phyloP scores from a whole-genome alignment of 2,329 filamentous ascomycete genomes.

The Hirsutella minnesotensis region DNA sequence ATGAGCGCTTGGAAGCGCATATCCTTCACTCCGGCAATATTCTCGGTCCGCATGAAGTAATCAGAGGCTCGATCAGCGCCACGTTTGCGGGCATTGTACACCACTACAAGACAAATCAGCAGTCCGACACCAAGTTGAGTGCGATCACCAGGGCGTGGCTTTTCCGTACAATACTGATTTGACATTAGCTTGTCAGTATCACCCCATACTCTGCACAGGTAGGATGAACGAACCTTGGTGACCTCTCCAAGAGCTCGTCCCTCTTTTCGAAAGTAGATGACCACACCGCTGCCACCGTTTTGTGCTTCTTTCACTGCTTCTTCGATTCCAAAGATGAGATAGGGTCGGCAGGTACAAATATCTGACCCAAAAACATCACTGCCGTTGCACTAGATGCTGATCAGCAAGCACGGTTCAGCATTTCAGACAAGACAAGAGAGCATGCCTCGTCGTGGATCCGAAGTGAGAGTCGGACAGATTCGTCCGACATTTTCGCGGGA shows the following conservation, averaged over 20 bases:
- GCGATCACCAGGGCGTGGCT: too few relatives aligned
- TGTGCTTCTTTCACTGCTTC: constrained; percentile 97
- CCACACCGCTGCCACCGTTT: constrained; percentile 82
- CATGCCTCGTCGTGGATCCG: constrained; percentile 61
- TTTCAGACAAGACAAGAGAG: not conserved
- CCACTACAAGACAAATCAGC: constrained; percentile 25
- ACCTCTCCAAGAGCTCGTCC: constrained; percentile 90
- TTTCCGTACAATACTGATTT: constrained; percentile 29
- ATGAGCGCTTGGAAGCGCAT: constrained; percentile 98
- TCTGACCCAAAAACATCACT: constrained; percentile 97
- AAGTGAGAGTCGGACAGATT: constrained; percentile 67
- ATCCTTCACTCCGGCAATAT: constrained; percentile 90
- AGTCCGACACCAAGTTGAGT: too few relatives aligned
- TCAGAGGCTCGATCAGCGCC: constrained; percentile 72
- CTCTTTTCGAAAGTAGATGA: constrained; percentile 98
- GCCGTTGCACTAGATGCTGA: constrained; percentile 61
- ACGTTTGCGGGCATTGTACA: constrained; percentile 72
- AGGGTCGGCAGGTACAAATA: constrained; percentile 93
- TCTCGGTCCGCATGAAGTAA: constrained; percentile 96
- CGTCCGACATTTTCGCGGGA: constrained; percentile 84
- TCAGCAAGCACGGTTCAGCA: constrained; percentile 3
- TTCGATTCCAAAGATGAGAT: constrained; percentile 92
- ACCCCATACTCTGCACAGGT: not conserved
- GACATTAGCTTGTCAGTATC: too few relatives aligned
- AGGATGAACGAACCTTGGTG: constrained; percentile 57